These are phyloP conservation scores for Physcomitrellopsis africana DNA, from an alignment of 225 moss, liverwort and hornwort species.

Conservation along the genomic window DNA sequence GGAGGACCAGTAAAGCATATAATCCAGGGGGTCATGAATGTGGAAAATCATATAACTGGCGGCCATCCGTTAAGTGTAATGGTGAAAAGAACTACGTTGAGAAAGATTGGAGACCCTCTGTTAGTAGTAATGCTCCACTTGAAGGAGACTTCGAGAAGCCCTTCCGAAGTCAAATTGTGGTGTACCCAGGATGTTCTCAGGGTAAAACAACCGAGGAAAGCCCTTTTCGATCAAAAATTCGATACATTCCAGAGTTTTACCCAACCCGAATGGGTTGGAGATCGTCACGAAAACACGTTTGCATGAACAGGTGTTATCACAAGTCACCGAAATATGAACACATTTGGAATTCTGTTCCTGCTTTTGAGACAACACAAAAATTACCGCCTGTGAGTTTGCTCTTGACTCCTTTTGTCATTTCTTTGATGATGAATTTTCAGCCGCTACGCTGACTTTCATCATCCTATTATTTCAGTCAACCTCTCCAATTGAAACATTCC, in stretches of 20 bases:
- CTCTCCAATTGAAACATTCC: background rate
- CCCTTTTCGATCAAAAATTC: conserved; percentile 36
- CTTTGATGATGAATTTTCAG: background rate
- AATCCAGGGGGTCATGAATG: conserved; percentile 38
- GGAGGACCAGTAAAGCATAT: conserved; percentile 39
- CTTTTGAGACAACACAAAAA: conserved; percentile 42
- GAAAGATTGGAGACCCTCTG: conserved; percentile 45
- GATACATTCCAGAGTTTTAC: conserved; percentile 52
- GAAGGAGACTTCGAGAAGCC: conserved; percentile 45
- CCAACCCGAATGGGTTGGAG: conserved; percentile 49
- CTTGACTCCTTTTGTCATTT: background rate
- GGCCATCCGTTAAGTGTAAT: conserved; percentile 32
- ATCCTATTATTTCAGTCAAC: background rate
- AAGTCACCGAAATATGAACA: conserved; percentile 26
- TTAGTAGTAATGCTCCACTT: conserved; percentile 26
- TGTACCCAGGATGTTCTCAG: conserved; percentile 27
- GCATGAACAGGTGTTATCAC: conserved; percentile 41
- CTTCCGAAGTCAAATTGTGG: conserved; percentile 37
- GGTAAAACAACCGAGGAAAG: conserved; percentile 35
- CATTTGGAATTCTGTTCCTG: conserved; percentile 34
- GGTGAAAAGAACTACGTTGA: conserved; percentile 32
- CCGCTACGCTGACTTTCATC: background rate
- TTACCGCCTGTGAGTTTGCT: conserved; percentile 35
- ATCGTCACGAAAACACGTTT: conserved; percentile 40
- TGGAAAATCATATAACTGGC: conserved; percentile 51